Evolutionary conservation across 352 stramenopile species (phyloP), one percentile per base, ranked within the genome.

Genomic region (Globisporangium okanoganense): DNA sequence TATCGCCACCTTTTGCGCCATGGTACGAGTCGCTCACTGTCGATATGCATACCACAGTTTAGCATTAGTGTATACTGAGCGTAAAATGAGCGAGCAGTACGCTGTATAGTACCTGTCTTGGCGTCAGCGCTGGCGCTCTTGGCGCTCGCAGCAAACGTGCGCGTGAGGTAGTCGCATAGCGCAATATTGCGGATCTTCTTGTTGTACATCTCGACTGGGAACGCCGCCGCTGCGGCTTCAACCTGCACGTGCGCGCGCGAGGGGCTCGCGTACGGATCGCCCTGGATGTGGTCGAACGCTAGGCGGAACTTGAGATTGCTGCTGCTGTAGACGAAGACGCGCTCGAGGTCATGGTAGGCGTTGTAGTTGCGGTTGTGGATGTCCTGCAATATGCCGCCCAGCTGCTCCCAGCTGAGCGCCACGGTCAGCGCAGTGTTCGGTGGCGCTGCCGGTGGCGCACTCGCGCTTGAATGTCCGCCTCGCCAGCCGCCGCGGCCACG

Each of bases 231-330:
- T 2, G n/a, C 43, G 5, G 71, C 53, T 8, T 79, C 69, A 13
- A 99, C 75, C 5, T 88, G 78, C 47, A 99, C 82, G 29, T 97
- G 93, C 52, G 92, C 96, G 16, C 93, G 81, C 22, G 97, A 98
- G 6, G 97, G 94, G 64, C 93, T 91, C 31, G 97, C 97, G 75
- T 97, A 99, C 18, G 97, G 90, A 76, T 99, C 96, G 14, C 85
- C 83, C 71, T 99, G 96, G 44, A 98, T 92, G 64, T 96, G 83
- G 69, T 97, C 93, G 51, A 98, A 92, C 41, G 73, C 90, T 16
- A 99, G 77, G 10, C 65, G 67, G 70, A 98, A 98, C 22, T 18
- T 31, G 14, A 91, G 57, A 2, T 56, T 62, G 33, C 47, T 53
- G 14, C 53, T 48, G 10, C 31, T 68, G 54, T 69, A 85, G 53